These are phyloP conservation scores for Heliamphora pulchella DNA, from an alignment of 179 eudicot genomes.

Conservation along the genomic window DNA sequence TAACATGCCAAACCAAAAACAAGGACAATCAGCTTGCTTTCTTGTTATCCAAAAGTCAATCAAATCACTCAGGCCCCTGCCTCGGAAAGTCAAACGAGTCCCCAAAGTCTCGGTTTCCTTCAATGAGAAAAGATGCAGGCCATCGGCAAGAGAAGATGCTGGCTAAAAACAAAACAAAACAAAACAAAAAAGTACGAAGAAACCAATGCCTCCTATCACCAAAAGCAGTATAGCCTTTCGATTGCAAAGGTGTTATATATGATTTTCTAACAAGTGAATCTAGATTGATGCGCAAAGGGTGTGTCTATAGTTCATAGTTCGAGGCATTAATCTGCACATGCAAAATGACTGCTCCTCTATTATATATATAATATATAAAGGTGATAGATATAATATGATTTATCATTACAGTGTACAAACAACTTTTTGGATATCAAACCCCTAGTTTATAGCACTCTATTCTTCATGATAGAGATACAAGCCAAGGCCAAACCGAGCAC, in stretches of 20 bases:
- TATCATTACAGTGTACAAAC: conserved; percentile 1
- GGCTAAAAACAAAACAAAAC: not conserved
- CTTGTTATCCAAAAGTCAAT: no score
- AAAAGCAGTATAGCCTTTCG: not conserved
- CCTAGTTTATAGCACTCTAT: conserved; percentile 22
- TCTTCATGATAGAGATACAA: conserved; percentile 81
- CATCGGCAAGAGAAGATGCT: not conserved
- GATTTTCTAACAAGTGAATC: not conserved
- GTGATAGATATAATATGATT: not conserved
- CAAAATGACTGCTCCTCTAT: not conserved
- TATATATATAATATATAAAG: not conserved
- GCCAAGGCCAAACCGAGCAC: conserved; percentile 97
- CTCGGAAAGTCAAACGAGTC: no score
- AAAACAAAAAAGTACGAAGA: not conserved
- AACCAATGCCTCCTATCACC: not conserved
- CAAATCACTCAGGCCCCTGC: no score
- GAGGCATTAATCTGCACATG: not conserved
- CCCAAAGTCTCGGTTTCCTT: no score
- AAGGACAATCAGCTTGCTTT: no score
- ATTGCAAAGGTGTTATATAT: not conserved
- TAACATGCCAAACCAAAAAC: no score
- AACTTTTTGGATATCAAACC: conserved; percentile 5
- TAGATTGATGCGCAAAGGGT: not conserved
- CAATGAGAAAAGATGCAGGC: not conserved
- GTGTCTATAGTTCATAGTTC: not conserved